Base-by-base conservation (phyloP, 257 asterid species). In the Solanum pimpinellifolium region DNA sequence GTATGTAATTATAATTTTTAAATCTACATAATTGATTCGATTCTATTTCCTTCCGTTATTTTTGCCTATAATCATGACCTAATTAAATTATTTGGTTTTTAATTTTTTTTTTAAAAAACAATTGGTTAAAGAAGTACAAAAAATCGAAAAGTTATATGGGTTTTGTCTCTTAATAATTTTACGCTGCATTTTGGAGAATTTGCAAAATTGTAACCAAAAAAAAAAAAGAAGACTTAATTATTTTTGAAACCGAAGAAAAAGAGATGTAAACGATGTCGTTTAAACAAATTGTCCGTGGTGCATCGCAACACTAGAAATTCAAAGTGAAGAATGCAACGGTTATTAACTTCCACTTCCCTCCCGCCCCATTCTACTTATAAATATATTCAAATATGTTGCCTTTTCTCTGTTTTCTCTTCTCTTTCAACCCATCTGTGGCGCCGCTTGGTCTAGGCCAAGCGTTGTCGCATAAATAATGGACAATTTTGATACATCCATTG, bases 261-360 rank as follows among this genome's bases (percentile, higher is more conserved):
- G n/a, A 25, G 62, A 76, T 39, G n/a, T 25, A n/a, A 25, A 47
- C 12, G 68, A 2, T 2, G 66, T 80, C 16, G 68, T 47, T 47
- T 0, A 15, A 4, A 14, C 25, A 77, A 80, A 66, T 46, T 3
- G 18, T 42, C 23, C 13, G 7, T n/a, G 35, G 16, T 77, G 83
- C 83, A 73, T 27, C 59, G 83, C 83, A 23, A 42, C 60, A 42
- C 14, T n/a, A 80, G 20, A 80, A 47, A 80, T 47, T 80, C 44
- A 49, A 80, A 80, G 12, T 47, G 85, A 80, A 80, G 66, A 3
- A 84, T 37, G 21, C 65, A 92, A 92, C 91, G 90, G 95, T 88
- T 23, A n/a, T 73, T 27, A 91, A 94, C 93, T 69, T 91, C 90
- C 87, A 33, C 76, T 73, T 46, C 83, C 6, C 86, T 92, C 92